phyloP scores from a whole-genome alignment of 1,284 basidiomycete species.

The Boletellus deceptivus region DNA sequence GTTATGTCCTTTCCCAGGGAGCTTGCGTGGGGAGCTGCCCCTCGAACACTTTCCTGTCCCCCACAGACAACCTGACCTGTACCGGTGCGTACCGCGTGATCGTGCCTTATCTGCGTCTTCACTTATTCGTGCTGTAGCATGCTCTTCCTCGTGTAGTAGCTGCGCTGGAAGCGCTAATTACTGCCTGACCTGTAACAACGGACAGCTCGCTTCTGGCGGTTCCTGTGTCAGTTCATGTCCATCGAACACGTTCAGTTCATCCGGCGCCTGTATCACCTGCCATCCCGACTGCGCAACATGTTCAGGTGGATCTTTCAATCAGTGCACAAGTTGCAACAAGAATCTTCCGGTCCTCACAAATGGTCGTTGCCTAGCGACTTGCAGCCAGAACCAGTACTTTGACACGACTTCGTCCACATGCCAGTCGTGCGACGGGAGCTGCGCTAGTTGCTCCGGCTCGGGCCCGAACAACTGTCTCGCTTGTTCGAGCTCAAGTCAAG shows the following conservation, averaged over 20 bases:
- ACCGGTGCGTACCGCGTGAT: constrained; percentile 43
- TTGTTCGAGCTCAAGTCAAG: constrained; percentile 60
- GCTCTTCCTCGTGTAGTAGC: constrained; percentile 69
- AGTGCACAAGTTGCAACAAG: constrained; percentile 70
- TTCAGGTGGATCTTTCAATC: constrained; percentile 66
- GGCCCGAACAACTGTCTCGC: constrained; percentile 69
- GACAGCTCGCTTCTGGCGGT: constrained; percentile 63
- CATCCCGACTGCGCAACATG: constrained; percentile 82
- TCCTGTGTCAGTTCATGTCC: constrained; percentile 75
- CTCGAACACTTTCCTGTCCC: constrained; percentile 65
- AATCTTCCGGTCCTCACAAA: constrained; percentile 67
- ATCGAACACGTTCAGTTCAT: constrained; percentile 61
- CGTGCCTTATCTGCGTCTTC: constrained; percentile 5
- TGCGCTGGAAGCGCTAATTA: constrained; percentile 65
- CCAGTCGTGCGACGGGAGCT: constrained; percentile 67
- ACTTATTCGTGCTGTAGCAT: constrained; percentile 46
- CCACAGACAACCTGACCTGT: constrained; percentile 69
- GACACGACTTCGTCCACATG: constrained; percentile 64
- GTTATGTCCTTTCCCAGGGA: constrained; percentile 67
- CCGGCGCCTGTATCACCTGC: constrained; percentile 65
- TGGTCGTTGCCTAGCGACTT: constrained; percentile 74
- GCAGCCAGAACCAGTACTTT: constrained; percentile 67
- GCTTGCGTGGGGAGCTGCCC: constrained; percentile 70
- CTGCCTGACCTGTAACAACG: constrained; percentile 68
- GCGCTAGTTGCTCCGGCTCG: constrained; percentile 68